Base-by-base conservation (phyloP, 2,329 filamentous ascomycete genomes). In the Atkinsonella hypoxylon region DNA sequence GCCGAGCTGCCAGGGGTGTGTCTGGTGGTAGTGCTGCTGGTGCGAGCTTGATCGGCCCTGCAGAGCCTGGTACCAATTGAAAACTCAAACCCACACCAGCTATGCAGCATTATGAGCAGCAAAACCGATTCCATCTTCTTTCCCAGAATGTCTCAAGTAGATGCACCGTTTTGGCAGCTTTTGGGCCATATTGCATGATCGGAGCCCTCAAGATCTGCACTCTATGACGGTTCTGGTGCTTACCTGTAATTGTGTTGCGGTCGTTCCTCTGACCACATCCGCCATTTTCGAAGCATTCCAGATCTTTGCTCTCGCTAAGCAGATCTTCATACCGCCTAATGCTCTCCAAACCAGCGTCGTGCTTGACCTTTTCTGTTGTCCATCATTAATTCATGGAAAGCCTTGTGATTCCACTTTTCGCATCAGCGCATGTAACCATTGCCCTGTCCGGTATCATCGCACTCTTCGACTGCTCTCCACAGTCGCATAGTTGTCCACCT, bases 1-100 rank as follows among this genome's bases (percentile, higher is more conserved):
- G 59, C 66, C 66, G 66, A 63, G 45, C 45, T 22, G 47, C 45
- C 49, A 49, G 51, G 51, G 36, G 10, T 38, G 45, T 3, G 9
- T 40, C 34, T 17, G 15, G 38, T 31, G 38, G 4, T 34, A 30
- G 39, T 34, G 47, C n/a, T 38, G 42, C n/a, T 31, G 34, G 34
- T 12, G 42, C 15, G 42, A 12, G 45, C 45, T 41, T n/a, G 45
- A 36, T 41, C 45, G 32, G 15, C n/a, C 39, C 41, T 42, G 26
- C 20, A 45, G 12, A 18, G 34, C 20, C 10, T 30, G 18, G 32
- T 10, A 32, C 45, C 11, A 11, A 26, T 26, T 26, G 26, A 26
- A 26, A 26, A 26, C 26, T 26, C 26, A 26, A 26, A 7, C 44
- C 45, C n/a, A 32, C 45, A 7, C 43, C 44, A 45, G 15, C 20